phyloP scores from a whole-genome alignment of 2,329 filamentous ascomycete species.

The Fusarium mangiferae region DNA sequence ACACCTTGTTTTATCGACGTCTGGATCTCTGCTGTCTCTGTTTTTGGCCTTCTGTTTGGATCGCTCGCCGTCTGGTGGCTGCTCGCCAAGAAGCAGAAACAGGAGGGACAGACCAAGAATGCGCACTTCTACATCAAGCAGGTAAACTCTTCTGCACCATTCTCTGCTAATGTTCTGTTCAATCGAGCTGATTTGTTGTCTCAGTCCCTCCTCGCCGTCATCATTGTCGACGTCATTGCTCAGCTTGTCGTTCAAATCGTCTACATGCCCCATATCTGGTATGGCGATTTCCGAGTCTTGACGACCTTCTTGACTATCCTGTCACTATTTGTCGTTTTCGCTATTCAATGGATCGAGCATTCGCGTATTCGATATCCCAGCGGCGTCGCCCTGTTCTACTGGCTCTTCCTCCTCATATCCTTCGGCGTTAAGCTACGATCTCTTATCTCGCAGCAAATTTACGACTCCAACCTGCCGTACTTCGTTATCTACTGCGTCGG shows the following conservation, averaged over 20 bases:
- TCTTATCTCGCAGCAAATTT: conserved; percentile 80
- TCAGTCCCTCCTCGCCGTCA: conserved; percentile 69
- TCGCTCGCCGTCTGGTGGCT: conserved; percentile 83
- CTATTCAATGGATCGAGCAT: conserved; percentile 88
- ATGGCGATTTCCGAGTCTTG: conserved; percentile 86
- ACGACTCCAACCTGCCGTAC: conserved; percentile 73
- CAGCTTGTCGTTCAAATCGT: conserved; percentile 82
- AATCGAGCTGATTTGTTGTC: conserved; percentile 17
- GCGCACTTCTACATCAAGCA: conserved; percentile 95
- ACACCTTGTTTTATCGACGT: conserved; percentile 98
- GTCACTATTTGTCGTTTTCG: conserved; percentile 79
- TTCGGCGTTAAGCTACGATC: conserved; percentile 87
- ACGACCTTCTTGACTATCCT: conserved; percentile 77
- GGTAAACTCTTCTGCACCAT: conserved; percentile 60
- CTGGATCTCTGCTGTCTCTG: conserved; percentile 81
- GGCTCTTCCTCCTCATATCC: conserved; percentile 84
- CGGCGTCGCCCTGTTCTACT: conserved; percentile 90
- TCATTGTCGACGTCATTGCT: conserved; percentile 74
- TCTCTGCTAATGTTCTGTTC: background rate
- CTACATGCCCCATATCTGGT: conserved; percentile 76
- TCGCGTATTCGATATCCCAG: conserved; percentile 85
- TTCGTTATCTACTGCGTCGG: conserved; percentile 81
- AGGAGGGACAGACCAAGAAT: conserved; percentile 76
- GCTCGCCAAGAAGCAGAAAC: conserved; percentile 71
- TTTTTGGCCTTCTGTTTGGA: conserved; percentile 82